Conservation (phyloP, 352 stramenopile species). For the Phytopythium oedochilum region DNA sequence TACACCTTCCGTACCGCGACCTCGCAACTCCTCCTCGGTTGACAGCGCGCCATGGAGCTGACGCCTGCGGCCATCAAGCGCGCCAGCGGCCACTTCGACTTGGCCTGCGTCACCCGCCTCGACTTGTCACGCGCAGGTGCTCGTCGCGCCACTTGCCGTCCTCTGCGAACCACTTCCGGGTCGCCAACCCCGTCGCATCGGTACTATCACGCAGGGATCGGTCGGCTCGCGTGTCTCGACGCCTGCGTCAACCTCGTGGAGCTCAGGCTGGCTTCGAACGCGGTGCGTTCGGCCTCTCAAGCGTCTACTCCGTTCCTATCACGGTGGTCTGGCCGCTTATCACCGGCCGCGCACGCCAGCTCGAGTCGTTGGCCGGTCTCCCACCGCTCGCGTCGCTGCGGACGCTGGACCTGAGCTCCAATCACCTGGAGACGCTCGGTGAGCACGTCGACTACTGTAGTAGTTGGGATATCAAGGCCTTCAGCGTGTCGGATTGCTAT, state of each 20-base stretch:
- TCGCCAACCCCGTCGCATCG: background rate
- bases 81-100: slow-evolving; percentile 71
- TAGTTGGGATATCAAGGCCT: too few relatives aligned
- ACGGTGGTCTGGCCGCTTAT: background rate
- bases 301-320: background rate
- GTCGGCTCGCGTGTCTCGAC: slow-evolving; percentile 30
- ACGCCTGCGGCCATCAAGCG: slow-evolving; percentile 61
- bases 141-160: background rate
- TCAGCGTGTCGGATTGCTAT: too few relatives aligned
- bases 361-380: slow-evolving; percentile 37
- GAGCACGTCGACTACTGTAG: background rate
- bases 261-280: slow-evolving; percentile 52
- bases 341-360: slow-evolving; percentile 12
- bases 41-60: slow-evolving; percentile 46
- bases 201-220: slow-evolving; percentile 10
- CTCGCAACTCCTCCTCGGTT: too few relatives aligned
- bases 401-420: slow-evolving; percentile 44
- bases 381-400: slow-evolving; percentile 34
- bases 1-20: too few relatives aligned
- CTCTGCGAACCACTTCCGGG: too few relatives aligned
- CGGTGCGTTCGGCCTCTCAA: slow-evolving; percentile 16
- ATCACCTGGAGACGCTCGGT: slow-evolving; percentile 46
- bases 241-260: slow-evolving; percentile 47
- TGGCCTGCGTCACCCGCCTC: slow-evolving; percentile 57
- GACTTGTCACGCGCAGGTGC: slow-evolving; percentile 46